Evolutionary conservation across 495 filamentous ascomycete species (phyloP).

Genomic region (Aspergillus bertholletiae): DNA sequence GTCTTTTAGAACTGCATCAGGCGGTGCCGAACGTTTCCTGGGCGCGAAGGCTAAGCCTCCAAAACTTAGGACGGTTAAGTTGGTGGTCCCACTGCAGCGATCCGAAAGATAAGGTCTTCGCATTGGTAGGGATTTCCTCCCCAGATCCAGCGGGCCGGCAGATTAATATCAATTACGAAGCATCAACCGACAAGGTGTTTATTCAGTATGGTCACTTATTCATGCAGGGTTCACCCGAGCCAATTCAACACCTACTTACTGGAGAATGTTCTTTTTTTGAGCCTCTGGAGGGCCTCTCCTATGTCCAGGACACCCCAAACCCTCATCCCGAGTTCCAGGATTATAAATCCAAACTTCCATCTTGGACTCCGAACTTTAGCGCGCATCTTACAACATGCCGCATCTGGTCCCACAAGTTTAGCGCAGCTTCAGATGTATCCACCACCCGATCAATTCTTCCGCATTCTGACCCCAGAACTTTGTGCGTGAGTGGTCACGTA

Average conservation of each 20-base stretch:
- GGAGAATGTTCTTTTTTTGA: background rate
- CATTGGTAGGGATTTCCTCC: background rate
- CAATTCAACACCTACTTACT: too few relatives aligned
- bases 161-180: background rate
- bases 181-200: background rate
- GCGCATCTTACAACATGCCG: background rate
- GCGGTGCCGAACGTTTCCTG: background rate
- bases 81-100: background rate
- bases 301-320: background rate
- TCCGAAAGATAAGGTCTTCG: background rate
- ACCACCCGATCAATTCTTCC: background rate
- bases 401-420: background rate
- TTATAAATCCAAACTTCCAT: background rate
- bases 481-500: background rate
- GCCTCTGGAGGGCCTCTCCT: background rate
- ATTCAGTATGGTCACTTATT: background rate
- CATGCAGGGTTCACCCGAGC: background rate
- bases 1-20: too few relatives aligned
- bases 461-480: background rate
- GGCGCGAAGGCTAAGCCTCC: background rate
- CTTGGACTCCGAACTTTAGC: background rate
- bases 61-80: background rate
- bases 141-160: background rate
- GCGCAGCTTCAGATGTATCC: background rate
- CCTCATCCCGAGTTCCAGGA: background rate